Base-by-base conservation (phyloP, 2,329 filamentous ascomycete species). In the Colletotrichum neosansevieriae region DNA sequence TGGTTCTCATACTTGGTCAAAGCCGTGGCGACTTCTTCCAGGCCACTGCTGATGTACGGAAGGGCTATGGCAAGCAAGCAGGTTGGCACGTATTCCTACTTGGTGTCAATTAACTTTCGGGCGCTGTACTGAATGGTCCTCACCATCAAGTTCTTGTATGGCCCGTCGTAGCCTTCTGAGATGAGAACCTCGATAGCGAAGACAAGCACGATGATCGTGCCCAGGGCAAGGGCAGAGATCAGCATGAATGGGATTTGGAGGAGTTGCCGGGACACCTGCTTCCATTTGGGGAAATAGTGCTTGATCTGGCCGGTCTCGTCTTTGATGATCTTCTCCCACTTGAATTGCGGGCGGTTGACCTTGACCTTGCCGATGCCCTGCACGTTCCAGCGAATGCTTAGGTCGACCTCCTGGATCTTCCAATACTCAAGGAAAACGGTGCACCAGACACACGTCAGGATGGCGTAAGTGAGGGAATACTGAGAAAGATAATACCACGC, bases 371-470 rank as follows among this genome's bases (percentile, higher is more conserved):
- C 89, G 4, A 94, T 89, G 9, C 90, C 89, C 60, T 87, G 87
- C 7, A 93, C 91, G 19, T 87, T 85, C 92, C 92, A 94, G 51
- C 91, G 86, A 19, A 94, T 85, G 57, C 87, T 86, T 1, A 94
- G 83, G 71, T 94, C 92, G 3, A 86, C 81, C 75, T 94, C 90
- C 70, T 91, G 88, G 53, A 93, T 87, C 78, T 92, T 94, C 92
- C 92, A 94, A 77, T 89, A 94, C 74, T 94, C 92, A 12, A 93
- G 85, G 71, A 94, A 94, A 3, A 92, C 82, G 7, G 91, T 88
- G 72, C 90, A 91, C 88, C 91, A 93, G 6, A 93, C 77, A 34
- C 88, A 87, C 63, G 88, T 92, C 21, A 89, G 79, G 4, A 91
- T 80, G 5, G 88, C 91, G 73, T 93, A 94, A 17, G 89, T 77